A percentile compares a stretch with the other conserved stretches of the same genome.
Conservation (phyloP, 2,329 filamentous ascomycete species). For the Calonectria multiphialidica region DNA sequence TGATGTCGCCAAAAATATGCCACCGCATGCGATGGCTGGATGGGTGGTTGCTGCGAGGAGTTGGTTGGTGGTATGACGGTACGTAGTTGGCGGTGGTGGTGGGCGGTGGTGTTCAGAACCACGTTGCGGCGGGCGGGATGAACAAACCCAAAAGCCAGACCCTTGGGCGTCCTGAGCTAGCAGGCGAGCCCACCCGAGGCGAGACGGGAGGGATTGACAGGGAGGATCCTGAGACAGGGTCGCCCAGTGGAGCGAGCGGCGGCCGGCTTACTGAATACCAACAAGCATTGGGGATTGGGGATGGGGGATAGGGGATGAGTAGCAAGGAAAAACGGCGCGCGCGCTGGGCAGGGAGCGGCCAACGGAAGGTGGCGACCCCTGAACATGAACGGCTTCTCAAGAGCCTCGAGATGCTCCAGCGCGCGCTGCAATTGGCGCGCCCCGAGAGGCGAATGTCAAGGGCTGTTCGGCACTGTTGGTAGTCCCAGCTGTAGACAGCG, state of each 20-base stretch:
- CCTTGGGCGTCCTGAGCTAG: conserved; percentile 7
- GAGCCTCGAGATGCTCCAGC: neutral
- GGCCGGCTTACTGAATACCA: neutral
- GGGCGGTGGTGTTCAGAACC: conserved; percentile 1
- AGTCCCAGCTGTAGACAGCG: conserved; percentile 10
- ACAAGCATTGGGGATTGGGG: neutral
- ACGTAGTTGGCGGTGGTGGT: neutral
- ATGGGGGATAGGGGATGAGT: neutral
- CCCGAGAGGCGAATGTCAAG: neutral
- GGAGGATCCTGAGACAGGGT: neutral
- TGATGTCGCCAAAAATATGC: neutral
- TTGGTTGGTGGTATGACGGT: neutral
- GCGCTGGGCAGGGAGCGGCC: neutral
- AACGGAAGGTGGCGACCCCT: neutral
- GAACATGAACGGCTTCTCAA: neutral
- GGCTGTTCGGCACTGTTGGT: neutral
- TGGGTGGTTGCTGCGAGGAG: neutral
- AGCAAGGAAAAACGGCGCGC: neutral
- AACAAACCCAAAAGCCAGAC: conserved; percentile 14
- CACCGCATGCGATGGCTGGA: neutral
- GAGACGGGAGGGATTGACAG: conserved; percentile 1
- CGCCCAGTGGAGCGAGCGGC: neutral
- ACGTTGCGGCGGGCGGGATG: conserved; percentile 15
- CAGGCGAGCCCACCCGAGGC: neutral
- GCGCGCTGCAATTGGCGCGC: conserved; percentile 7